These are phyloP conservation scores for Tothia fuscella DNA, from an alignment of 2,329 filamentous ascomycete genomes.

Conservation along the genomic window DNA sequence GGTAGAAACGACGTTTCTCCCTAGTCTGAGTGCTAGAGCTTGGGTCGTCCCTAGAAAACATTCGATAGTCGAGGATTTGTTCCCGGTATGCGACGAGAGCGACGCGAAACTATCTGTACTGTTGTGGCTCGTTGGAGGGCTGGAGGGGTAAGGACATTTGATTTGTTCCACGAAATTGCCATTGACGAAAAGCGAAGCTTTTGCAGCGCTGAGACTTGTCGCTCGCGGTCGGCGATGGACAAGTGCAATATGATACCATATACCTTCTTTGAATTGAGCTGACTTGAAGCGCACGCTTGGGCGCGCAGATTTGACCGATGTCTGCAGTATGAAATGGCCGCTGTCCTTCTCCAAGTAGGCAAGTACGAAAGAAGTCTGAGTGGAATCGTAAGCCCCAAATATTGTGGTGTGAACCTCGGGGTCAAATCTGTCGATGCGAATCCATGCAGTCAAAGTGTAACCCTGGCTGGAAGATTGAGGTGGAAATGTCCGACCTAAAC, in stretches of 20 bases:
- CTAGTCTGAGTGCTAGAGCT: constrained; percentile 67
- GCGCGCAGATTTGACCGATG: constrained; percentile 67
- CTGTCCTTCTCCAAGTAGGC: constrained; percentile 91
- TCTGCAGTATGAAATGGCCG: constrained; percentile 88
- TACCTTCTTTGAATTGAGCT: constrained; percentile 58
- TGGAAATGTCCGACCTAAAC: constrained; percentile 75
- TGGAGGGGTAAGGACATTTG: constrained; percentile 75
- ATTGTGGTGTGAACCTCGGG: constrained; percentile 77
- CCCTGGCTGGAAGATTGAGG: constrained; percentile 60
- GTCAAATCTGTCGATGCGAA: constrained; percentile 81
- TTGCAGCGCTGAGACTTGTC: constrained; percentile 62
- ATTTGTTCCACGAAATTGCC: constrained; percentile 90
- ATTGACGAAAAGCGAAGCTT: constrained; percentile 80
- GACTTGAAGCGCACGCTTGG: constrained; percentile 93
- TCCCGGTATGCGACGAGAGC: constrained; percentile 39
- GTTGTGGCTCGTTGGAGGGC: constrained; percentile 52
- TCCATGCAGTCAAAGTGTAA: constrained; percentile 85
- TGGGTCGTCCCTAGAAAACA: constrained; percentile 88
- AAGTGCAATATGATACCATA: constrained; percentile 89
- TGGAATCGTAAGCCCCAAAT: constrained; percentile 87
- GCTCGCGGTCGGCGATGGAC: constrained; percentile 69
- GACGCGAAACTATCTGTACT: constrained; percentile 59
- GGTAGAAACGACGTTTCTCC: constrained; percentile 60
- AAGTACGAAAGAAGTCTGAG: constrained; percentile 85
- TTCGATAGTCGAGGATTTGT: constrained; percentile 59